Conservation (phyloP, 495 filamentous ascomycete species). For the Aspergillus heteromorphus region DNA sequence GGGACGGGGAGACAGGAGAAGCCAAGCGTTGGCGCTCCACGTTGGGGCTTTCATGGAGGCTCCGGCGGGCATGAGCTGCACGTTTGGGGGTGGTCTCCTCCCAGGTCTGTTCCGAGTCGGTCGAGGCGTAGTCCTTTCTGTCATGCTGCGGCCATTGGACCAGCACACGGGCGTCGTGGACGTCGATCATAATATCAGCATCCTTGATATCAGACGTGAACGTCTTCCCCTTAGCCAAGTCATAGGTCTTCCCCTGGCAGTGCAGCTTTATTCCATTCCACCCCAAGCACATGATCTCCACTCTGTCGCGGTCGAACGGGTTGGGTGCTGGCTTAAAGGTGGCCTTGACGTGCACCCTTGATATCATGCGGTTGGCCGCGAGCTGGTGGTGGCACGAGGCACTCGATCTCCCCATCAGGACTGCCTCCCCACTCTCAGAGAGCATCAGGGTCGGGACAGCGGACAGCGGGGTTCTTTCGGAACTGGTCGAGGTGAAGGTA, state of each 20-base stretch:
- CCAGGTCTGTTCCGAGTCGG: constrained; percentile 63
- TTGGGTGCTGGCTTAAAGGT: constrained; percentile 67
- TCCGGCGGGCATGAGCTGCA: constrained; percentile 22
- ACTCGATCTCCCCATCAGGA: constrained; percentile 87
- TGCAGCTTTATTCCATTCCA: constrained; percentile 96
- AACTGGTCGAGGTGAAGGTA: constrained; percentile 60
- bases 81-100: constrained; percentile 49
- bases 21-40: constrained; percentile 53
- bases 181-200: constrained; percentile 91
- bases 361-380: constrained; percentile 84
- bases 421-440: constrained; percentile 71
- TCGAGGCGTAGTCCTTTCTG: constrained; percentile 54
- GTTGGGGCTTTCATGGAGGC: constrained; percentile 59
- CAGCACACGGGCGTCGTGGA: constrained; percentile 85
- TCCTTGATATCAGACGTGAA: constrained; percentile 88
- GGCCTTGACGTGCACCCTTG: constrained; percentile 86
- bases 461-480: constrained; percentile 80
- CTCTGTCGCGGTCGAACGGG: constrained; percentile 57
- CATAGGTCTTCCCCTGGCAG: constrained; percentile 82
- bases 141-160: constrained; percentile 75
- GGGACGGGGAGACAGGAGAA: constrained; percentile 73
- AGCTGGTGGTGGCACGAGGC: constrained; percentile 89
- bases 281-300: constrained; percentile 84
- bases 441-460: constrained; percentile 75
- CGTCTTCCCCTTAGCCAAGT: constrained; percentile 78